Evolutionary conservation across 805 yeast genomes (phyloP).

Genomic region (Wickerhamiella lipophila): DNA sequence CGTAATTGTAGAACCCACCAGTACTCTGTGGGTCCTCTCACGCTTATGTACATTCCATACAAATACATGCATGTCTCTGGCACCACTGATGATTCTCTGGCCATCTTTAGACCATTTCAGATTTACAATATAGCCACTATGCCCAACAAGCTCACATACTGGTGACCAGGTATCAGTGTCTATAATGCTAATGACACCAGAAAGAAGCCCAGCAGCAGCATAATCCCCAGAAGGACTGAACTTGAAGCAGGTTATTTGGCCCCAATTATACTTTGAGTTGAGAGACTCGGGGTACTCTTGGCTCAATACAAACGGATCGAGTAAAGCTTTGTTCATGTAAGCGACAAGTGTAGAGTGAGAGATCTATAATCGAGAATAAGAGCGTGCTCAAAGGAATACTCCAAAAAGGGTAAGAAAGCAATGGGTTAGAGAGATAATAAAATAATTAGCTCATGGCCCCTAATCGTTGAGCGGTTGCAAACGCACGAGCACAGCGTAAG

Average conservation of each 20-base stretch:
- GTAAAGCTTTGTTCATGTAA: conserved; percentile 63
- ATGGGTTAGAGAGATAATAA: no score
- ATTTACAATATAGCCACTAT: conserved; percentile 60
- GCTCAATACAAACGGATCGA: conserved; percentile 84
- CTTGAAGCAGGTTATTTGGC: conserved; percentile 50
- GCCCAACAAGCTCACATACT: conserved; percentile 47
- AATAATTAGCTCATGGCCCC: no score
- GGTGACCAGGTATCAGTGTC: conserved; percentile 57
- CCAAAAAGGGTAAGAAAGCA: no score
- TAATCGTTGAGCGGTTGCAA: conserved; percentile 15
- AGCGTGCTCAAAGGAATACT: no score
- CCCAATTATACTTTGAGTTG: conserved; percentile 44
- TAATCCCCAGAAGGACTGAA: conserved; percentile 73
- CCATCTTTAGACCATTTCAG: conserved; percentile 63
- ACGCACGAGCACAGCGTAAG: conserved; percentile 22
- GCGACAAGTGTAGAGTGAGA: not conserved
- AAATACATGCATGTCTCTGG: conserved; percentile 72
- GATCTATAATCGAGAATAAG: no score
- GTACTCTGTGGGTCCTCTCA: not conserved
- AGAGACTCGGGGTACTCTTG: conserved; percentile 83
- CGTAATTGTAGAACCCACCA: not conserved
- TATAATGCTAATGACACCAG: conserved; percentile 61
- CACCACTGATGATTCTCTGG: conserved; percentile 50
- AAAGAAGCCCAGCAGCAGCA: conserved; percentile 63
- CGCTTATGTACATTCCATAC: conserved; percentile 58